Evolutionary conservation across 2,329 filamentous ascomycete species (phyloP).

Genomic region (Plenodomus lindquistii): DNA sequence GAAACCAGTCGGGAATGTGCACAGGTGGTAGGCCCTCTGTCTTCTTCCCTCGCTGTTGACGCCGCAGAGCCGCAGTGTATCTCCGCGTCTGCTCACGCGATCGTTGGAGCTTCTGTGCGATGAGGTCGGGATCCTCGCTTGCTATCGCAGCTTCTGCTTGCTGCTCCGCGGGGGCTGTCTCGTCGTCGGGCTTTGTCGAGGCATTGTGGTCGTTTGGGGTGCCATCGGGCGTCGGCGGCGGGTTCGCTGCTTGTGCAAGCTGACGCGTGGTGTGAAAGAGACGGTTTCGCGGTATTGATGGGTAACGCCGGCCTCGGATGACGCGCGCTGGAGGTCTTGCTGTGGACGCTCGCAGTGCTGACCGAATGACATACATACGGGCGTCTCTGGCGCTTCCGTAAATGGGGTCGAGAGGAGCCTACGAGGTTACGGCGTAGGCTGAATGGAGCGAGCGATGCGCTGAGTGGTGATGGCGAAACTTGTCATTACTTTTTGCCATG

Average conservation of each 20-base stretch:
- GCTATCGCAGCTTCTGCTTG: constrained; percentile 25
- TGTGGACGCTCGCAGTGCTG: constrained; percentile 46
- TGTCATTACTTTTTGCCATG: neutral
- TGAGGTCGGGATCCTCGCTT: constrained; percentile 36
- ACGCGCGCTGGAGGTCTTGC: constrained; percentile 43
- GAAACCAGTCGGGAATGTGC: constrained; percentile 62
- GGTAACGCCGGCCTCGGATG: constrained; percentile 44
- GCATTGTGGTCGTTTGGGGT: constrained; percentile 31
- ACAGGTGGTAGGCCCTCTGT: constrained; percentile 43
- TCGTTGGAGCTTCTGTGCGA: constrained; percentile 43
- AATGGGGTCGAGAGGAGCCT: constrained; percentile 21
- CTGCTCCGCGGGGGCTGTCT: constrained; percentile 24
- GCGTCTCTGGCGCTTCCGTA: constrained; percentile 23
- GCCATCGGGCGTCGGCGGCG: constrained; percentile 32
- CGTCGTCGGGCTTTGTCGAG: constrained; percentile 21
- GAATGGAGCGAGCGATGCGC: constrained; percentile 20
- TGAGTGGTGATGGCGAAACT: constrained; percentile 17
- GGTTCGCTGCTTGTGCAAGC: constrained; percentile 32
- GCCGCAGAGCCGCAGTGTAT: constrained; percentile 40
- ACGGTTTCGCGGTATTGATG: constrained; percentile 31
- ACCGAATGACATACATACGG: constrained; percentile 50
- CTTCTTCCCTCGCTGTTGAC: constrained; percentile 39
- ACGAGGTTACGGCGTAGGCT: constrained; percentile 15
- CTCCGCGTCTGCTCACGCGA: constrained; percentile 39
- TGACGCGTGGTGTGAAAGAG: constrained; percentile 40